Percentiles rank a stretch among this genome's conserved stretches.
These are phyloP conservation scores for Populus simonii DNA, from an alignment of 345 rosid genomes.

Conservation along the genomic window DNA sequence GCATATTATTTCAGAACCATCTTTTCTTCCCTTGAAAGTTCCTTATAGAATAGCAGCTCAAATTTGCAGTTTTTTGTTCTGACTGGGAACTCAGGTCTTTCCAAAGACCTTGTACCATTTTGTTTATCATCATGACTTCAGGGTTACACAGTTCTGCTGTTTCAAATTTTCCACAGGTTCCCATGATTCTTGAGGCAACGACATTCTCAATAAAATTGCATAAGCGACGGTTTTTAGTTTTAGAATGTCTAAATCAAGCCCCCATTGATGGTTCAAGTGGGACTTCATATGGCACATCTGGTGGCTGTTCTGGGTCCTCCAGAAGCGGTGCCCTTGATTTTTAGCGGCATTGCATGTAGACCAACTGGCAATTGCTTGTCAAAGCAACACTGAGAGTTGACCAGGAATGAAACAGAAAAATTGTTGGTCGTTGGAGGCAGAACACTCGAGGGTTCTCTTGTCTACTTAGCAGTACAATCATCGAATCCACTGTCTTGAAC, in stretches of 20 bases:
- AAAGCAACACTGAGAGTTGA: background rate
- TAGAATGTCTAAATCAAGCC: conserved; percentile 92
- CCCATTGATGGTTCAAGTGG: conserved; percentile 92
- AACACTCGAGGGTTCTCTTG: background rate
- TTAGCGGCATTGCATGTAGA: conserved; percentile 17
- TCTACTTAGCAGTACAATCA: background rate
- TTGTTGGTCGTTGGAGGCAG: background rate
- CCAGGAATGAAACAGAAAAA: background rate
- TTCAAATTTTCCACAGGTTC: conserved; percentile 48
- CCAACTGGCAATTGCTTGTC: background rate
- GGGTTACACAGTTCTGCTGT: background rate
- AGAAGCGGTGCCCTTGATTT: conserved; percentile 66
- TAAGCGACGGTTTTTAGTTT: conserved; percentile 67
- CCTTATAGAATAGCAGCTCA: background rate
- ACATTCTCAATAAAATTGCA: conserved; percentile 82
- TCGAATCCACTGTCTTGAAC: background rate
- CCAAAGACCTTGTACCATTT: background rate
- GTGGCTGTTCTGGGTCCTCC: conserved; percentile 62
- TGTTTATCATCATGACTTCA: background rate
- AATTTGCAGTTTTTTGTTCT: background rate
- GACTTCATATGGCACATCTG: conserved; percentile 66
- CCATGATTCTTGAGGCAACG: conserved; percentile 74
- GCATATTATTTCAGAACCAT: background rate
- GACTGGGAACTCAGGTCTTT: too few species aligned
- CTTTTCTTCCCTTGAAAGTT: background rate